These are phyloP conservation scores for Saccharomycopsis fibuligera DNA, from an alignment of 805 yeast genomes.

Conservation along the genomic window DNA sequence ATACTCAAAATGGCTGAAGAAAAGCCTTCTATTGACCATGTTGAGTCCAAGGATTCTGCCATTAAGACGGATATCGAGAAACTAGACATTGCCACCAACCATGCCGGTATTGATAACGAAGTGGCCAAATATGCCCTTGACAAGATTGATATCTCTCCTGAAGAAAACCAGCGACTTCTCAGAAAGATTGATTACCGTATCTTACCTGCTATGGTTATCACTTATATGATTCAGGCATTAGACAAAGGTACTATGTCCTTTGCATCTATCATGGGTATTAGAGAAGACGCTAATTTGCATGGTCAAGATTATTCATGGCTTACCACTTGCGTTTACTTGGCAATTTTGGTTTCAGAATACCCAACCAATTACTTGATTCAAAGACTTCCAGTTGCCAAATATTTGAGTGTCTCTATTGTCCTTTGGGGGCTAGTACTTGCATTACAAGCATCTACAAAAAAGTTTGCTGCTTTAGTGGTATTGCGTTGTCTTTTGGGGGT, in stretches of 20 bases:
- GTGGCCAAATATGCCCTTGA: slow-evolving; percentile 15
- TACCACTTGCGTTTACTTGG: slow-evolving; percentile 16
- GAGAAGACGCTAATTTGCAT: slow-evolving; percentile 38
- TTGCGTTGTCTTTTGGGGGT: slow-evolving; percentile 36
- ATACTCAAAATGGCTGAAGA: background rate
- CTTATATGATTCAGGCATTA: slow-evolving; percentile 23
- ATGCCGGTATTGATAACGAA: slow-evolving; percentile 16
- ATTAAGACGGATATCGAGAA: background rate
- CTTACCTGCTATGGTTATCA: slow-evolving; percentile 14
- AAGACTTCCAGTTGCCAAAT: slow-evolving; percentile 35
- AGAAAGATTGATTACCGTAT: slow-evolving; percentile 8
- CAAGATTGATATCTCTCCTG: background rate
- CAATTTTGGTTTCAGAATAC: slow-evolving; percentile 13
- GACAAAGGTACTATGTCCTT: slow-evolving; percentile 49
- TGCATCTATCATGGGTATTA: slow-evolving; percentile 42
- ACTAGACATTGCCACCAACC: background rate
- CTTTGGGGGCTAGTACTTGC: slow-evolving; percentile 33
- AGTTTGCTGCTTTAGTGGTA: slow-evolving; percentile 27
- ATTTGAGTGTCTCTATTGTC: slow-evolving; percentile 32
- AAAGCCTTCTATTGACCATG: background rate
- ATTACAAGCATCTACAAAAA: slow-evolving; percentile 24
- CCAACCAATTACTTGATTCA: slow-evolving; percentile 35
- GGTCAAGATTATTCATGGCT: slow-evolving; percentile 15
- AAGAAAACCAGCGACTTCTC: slow-evolving; percentile 9
- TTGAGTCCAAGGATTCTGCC: background rate